A percentile compares a stretch with the other conserved stretches of the same genome.
phyloP scores from a whole-genome alignment of 306 rosid genomes.

The Corylus avellana region DNA sequence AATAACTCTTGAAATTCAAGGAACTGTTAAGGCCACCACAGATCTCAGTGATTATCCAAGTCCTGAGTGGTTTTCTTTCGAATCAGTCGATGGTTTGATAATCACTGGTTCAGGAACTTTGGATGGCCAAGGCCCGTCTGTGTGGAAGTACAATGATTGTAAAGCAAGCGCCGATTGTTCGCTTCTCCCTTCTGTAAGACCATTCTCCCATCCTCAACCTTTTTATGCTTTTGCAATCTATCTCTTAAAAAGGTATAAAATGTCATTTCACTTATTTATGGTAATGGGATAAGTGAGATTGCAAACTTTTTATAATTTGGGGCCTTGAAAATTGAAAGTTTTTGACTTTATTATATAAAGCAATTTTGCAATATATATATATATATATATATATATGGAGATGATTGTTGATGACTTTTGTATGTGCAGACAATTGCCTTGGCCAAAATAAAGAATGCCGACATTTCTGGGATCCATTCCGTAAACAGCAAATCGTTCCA shows the following conservation, averaged over 20 bases:
- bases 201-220: no score
- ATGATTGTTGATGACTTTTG: not conserved
- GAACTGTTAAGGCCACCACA: slow-evolving; percentile 46
- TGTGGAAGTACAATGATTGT: slow-evolving; percentile 48
- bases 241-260: no score
- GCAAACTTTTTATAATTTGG: no score
- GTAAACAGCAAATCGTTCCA: slow-evolving; percentile 64
- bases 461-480: slow-evolving; percentile 44
- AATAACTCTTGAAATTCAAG: slow-evolving; percentile 47
- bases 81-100: slow-evolving; percentile 31
- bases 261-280: no score
- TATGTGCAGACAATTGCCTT: slow-evolving; percentile 53
- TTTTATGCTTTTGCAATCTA: no score
- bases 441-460: slow-evolving; percentile 28
- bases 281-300: no score
- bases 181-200: slow-evolving; percentile 52
- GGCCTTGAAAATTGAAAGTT: no score
- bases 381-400: no score
- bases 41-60: slow-evolving; percentile 43
- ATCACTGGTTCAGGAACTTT: slow-evolving; percentile 58
- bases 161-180: slow-evolving; percentile 10
- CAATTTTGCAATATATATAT: no score
- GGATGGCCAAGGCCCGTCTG: slow-evolving; percentile 60
- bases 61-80: slow-evolving; percentile 63
- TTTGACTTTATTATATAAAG: no score